These are phyloP conservation scores for Diaporthe velutina DNA, from an alignment of 2,329 filamentous ascomycete species.

Conservation along the genomic window DNA sequence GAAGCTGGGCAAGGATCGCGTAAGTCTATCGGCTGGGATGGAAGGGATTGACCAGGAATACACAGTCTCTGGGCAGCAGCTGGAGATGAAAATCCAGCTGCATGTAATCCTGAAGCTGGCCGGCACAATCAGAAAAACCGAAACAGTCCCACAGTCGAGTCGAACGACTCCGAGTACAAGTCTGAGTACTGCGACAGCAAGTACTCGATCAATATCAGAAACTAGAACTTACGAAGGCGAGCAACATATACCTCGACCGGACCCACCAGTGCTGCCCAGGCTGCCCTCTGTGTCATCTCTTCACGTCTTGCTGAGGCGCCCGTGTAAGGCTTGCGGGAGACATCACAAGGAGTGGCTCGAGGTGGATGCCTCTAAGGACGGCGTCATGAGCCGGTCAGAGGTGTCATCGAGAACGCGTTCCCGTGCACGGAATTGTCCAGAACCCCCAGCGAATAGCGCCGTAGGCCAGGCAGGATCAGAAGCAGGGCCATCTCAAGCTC, in stretches of 20 bases:
- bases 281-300: neutral
- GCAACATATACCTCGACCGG: neutral
- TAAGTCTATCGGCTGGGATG: neutral
- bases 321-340: no score
- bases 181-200: neutral
- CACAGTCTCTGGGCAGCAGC: neutral
- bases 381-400: neutral
- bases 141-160: neutral
- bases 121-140: neutral
- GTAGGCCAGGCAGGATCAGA: no score
- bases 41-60: neutral
- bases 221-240: neutral
- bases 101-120: neutral
- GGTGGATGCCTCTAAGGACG: no score
- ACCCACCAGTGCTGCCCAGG: neutral
- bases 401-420: neutral
- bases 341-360: no score
- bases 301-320: no score
- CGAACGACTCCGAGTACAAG: neutral
- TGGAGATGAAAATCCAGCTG: neutral
- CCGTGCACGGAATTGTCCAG: no score
- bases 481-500: neutral
- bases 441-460: neutral
- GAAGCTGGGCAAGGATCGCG: neutral
- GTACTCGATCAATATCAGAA: neutral